These are phyloP conservation scores for Zasmidium citrigriseum DNA, from an alignment of 2,329 filamentous ascomycete species.

Conservation along the genomic window DNA sequence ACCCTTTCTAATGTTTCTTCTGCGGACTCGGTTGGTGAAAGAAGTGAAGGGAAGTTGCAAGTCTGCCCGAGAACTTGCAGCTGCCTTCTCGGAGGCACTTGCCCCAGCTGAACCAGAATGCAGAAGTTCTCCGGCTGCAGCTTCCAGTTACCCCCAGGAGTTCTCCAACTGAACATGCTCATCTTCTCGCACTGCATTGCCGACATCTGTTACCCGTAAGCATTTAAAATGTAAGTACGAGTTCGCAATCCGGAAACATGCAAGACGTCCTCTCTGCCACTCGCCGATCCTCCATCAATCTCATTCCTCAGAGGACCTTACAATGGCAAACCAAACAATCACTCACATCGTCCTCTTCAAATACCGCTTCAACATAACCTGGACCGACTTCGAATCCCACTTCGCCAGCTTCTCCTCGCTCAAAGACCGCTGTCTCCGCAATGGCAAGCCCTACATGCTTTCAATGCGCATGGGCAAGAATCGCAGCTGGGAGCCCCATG, in stretches of 20 bases:
- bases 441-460: constrained; percentile 35
- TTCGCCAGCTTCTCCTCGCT: constrained; percentile 35
- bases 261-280: too few relatives aligned
- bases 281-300: too few relatives aligned
- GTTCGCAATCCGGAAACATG: too few relatives aligned
- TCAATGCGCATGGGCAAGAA: constrained; percentile 38
- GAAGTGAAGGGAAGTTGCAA: background rate
- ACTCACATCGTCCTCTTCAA: constrained; percentile 40
- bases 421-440: constrained; percentile 28
- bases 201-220: too few relatives aligned
- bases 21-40: too few relatives aligned
- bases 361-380: constrained; percentile 34
- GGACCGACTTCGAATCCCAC: constrained; percentile 35
- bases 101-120: background rate
- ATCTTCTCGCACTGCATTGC: too few relatives aligned
- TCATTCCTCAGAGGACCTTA: background rate
- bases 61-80: background rate
- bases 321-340: constrained; percentile 22
- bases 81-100: background rate
- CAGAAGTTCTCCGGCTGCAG: background rate
- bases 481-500: constrained; percentile 35
- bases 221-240: too few relatives aligned
- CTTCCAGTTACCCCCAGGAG: too few relatives aligned
- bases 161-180: too few relatives aligned
- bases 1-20: too few relatives aligned